A percentile compares a stretch with the other conserved stretches of the same genome.
phyloP scores from a whole-genome alignment of 495 filamentous ascomycete genomes.

The Lasiosphaeriaceae sp. region DNA sequence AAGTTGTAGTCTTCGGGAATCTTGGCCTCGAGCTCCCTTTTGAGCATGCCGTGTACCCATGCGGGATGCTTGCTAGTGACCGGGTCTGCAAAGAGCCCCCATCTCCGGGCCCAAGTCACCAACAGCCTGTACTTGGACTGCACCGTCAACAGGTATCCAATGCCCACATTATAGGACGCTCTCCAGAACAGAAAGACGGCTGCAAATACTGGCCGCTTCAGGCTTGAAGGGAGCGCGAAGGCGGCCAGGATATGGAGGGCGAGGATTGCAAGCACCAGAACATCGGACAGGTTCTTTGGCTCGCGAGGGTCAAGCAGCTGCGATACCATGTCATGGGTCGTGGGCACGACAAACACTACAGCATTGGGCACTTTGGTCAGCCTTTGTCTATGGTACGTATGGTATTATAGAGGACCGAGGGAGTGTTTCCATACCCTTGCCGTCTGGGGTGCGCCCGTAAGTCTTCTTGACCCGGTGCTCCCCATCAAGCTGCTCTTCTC shows the following conservation, averaged over 20 bases:
- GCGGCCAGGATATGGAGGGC: slow-evolving; percentile 67
- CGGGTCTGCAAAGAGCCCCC: slow-evolving; percentile 81
- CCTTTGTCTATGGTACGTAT: neutral
- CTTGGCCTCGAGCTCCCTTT: slow-evolving; percentile 87
- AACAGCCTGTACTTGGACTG: slow-evolving; percentile 87
- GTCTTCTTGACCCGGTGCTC: slow-evolving; percentile 56
- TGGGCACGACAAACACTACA: slow-evolving; percentile 89
- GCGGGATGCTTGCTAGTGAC: slow-evolving; percentile 74
- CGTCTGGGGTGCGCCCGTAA: slow-evolving; percentile 87
- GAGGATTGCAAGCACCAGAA: slow-evolving; percentile 75
- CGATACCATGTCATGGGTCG: slow-evolving; percentile 98
- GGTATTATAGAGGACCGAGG: neutral
- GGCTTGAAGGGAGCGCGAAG: slow-evolving; percentile 61
- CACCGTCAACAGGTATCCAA: slow-evolving; percentile 81
- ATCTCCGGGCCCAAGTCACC: slow-evolving; percentile 82
- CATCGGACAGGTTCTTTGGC: slow-evolving; percentile 89
- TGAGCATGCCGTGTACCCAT: slow-evolving; percentile 73
- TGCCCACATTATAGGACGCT: slow-evolving; percentile 85
- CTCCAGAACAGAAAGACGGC: slow-evolving; percentile 88
- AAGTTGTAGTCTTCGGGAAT: slow-evolving; percentile 93
- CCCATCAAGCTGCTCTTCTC: slow-evolving; percentile 2
- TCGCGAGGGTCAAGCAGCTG: slow-evolving; percentile 92
- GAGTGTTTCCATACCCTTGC: slow-evolving; percentile 61
- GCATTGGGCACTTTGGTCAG: neutral
- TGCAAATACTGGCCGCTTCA: slow-evolving; percentile 73